These are phyloP conservation scores for Kodamaea ohmeri DNA, from an alignment of 1,139 yeast species.

Conservation along the genomic window DNA sequence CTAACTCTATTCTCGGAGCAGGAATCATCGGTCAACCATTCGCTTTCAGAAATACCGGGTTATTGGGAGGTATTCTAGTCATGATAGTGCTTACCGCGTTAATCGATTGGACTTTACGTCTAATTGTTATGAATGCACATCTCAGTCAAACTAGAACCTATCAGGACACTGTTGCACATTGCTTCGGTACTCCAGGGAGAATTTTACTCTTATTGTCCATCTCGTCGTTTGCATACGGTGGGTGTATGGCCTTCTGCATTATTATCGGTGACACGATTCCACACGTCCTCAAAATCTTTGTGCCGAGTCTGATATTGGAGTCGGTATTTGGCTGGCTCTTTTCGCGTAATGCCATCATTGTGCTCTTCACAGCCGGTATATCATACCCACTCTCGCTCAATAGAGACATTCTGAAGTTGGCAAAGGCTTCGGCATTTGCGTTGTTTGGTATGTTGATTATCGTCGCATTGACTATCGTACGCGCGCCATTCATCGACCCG, in stretches of 20 bases:
- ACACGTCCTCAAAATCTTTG: conserved; percentile 71
- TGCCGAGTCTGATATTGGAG: conserved; percentile 49
- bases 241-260: conserved; percentile 90
- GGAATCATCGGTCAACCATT: conserved; percentile 94
- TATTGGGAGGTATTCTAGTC: conserved; percentile 67
- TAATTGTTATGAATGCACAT: conserved; percentile 82
- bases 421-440: conserved; percentile 87
- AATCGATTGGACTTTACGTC: conserved; percentile 81
- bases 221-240: conserved; percentile 90
- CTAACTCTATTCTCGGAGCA: conserved; percentile 89
- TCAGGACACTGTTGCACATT: conserved; percentile 79
- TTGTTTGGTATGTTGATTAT: conserved; percentile 79
- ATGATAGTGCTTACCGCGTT: conserved; percentile 60
- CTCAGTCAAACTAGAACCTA: conserved; percentile 74
- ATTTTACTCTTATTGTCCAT: conserved; percentile 69
- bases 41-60: conserved; percentile 79
- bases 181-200: conserved; percentile 76
- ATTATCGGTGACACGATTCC: conserved; percentile 95
- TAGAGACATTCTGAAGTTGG: conserved; percentile 78
- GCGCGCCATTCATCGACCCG: conserved; percentile 64
- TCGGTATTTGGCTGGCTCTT: conserved; percentile 52
- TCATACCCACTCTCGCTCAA: conserved; percentile 83
- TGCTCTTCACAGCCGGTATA: conserved; percentile 64
- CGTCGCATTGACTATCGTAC: conserved; percentile 64
- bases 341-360: conserved; percentile 64